These are phyloP conservation scores for Penicillium sp. DNA, from an alignment of 2,329 filamentous ascomycete genomes.

Conservation along the genomic window DNA sequence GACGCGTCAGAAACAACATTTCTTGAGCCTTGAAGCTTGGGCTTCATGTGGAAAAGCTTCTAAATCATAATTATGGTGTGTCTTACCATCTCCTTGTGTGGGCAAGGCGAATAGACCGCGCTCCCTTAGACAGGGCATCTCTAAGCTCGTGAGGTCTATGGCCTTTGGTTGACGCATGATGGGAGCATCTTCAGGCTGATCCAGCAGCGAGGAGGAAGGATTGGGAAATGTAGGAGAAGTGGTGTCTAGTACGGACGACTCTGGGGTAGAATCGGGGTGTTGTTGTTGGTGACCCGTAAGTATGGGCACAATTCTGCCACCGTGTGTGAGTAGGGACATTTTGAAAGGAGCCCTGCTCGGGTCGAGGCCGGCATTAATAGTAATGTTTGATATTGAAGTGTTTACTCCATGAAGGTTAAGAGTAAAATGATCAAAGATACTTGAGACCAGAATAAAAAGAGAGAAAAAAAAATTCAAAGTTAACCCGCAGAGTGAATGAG, in stretches of 20 bases:
- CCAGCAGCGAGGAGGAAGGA: slow-evolving; percentile 12
- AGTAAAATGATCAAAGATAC: slow-evolving; percentile 2
- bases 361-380: slow-evolving; percentile 37
- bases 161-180: slow-evolving; percentile 16
- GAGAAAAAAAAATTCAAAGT: neutral
- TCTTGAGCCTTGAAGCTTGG: neutral
- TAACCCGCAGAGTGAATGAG: slow-evolving; percentile 23
- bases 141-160: slow-evolving; percentile 27
- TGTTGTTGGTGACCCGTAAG: slow-evolving; percentile 31
- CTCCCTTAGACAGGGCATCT: slow-evolving; percentile 50
- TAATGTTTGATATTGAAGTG: neutral
- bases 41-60: neutral
- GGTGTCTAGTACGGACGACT: slow-evolving; percentile 12
- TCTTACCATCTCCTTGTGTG: slow-evolving; percentile 63
- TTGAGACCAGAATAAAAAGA: neutral
- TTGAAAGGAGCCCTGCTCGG: slow-evolving; percentile 32
- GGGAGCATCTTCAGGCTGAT: slow-evolving; percentile 11
- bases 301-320: slow-evolving; percentile 46
- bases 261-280: slow-evolving; percentile 16
- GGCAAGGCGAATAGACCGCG: slow-evolving; percentile 60
- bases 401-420: neutral
- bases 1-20: slow-evolving; percentile 22
- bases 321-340: slow-evolving; percentile 41
- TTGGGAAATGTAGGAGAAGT: neutral
- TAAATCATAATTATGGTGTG: slow-evolving; percentile 14